Evolutionary conservation across 106 monocot genomes (phyloP).

Genomic region (Vanilla planifolia): DNA sequence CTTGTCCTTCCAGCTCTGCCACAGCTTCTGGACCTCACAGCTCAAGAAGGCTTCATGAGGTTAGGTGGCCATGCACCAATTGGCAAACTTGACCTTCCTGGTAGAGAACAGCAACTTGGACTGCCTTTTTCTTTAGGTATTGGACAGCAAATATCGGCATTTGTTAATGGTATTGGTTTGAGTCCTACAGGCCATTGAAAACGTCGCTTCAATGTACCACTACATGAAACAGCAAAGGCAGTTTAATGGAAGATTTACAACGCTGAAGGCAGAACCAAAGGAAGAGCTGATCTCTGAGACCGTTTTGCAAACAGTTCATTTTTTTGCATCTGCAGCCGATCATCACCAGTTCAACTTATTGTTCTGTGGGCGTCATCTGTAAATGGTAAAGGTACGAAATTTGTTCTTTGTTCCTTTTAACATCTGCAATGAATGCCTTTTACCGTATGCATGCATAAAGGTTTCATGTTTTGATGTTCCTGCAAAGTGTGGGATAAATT

Average conservation of each 20-base stretch:
- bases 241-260: conserved; percentile 20
- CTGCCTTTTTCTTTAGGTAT: conserved; percentile 36
- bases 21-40: conserved; percentile 12
- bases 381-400: conserved; percentile 23
- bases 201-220: conserved; percentile 22
- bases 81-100: conserved; percentile 14
- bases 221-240: conserved; percentile 16
- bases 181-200: conserved; percentile 20
- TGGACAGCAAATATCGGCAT: conserved; percentile 26
- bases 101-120: conserved; percentile 16
- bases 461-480: no score
- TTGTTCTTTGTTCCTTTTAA: no score
- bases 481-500: no score
- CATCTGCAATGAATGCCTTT: no score
- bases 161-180: conserved; percentile 19
- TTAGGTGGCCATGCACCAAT: conserved; percentile 19
- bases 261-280: conserved; percentile 47
- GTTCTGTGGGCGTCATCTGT: conserved; percentile 44
- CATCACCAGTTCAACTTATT: conserved; percentile 45
- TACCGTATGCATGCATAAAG: no score
- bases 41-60: conserved; percentile 25
- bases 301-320: conserved; percentile 25
- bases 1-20: conserved; percentile 5
- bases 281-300: conserved; percentile 25
- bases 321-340: conserved; percentile 38